Evolutionary conservation across 768 basidiomycete genomes (phyloP).

Genomic region (Mycena polygramma): DNA sequence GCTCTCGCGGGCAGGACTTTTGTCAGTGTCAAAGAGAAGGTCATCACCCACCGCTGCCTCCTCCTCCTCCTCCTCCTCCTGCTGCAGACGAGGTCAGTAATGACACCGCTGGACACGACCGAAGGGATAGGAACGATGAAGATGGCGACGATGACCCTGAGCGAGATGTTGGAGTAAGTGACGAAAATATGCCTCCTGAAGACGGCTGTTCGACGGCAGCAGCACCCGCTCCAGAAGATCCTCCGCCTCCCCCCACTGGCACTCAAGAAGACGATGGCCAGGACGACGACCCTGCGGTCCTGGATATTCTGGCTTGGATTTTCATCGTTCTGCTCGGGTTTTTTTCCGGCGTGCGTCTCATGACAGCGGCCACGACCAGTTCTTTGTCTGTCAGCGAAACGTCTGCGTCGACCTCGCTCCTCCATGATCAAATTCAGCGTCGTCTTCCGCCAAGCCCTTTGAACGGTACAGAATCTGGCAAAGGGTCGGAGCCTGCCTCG

Average conservation of each 20-base stretch:
- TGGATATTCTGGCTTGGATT: too few relatives aligned
- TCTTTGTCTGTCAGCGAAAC: too few relatives aligned
- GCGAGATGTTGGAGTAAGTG: background rate
- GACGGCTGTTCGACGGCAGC: background rate
- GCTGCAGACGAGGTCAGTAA: background rate
- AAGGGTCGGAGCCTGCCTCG: too few relatives aligned
- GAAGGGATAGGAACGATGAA: background rate
- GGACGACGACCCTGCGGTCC: background rate
- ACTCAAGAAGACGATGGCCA: background rate
- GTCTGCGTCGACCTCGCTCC: too few relatives aligned
- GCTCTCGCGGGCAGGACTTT: too few relatives aligned
- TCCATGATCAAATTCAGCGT: too few relatives aligned
- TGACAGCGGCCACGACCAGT: too few relatives aligned
- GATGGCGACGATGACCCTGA: conserved; percentile 7
- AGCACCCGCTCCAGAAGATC: conserved; percentile 20
- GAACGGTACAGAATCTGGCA: too few relatives aligned
- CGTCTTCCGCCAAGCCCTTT: too few relatives aligned
- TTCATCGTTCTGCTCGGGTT: too few relatives aligned
- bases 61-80: conserved; percentile 2
- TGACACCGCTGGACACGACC: too few relatives aligned
- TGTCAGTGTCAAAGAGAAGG: too few relatives aligned
- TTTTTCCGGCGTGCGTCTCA: background rate
- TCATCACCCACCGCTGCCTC: background rate
- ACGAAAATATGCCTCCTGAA: background rate
- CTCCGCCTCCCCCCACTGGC: conserved; percentile 15